phyloP scores from a whole-genome alignment of 768 basidiomycete genomes.

The Rhodotorula diobovata region DNA sequence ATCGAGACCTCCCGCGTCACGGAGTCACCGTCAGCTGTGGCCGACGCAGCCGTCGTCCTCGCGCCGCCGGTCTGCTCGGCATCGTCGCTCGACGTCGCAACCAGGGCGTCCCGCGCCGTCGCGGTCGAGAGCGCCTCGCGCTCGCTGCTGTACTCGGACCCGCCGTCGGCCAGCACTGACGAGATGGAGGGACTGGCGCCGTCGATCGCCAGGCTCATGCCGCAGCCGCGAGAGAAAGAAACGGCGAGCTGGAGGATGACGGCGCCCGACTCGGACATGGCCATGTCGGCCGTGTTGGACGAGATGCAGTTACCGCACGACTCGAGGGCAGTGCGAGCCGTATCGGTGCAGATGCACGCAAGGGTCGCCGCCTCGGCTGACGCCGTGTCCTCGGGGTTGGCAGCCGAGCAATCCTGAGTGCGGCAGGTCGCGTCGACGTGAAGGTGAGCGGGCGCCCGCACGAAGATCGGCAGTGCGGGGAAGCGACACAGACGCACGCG shows the following conservation, averaged over 20 bases:
- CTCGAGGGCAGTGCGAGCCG: neutral
- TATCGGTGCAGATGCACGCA: neutral
- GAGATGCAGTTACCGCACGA: neutral
- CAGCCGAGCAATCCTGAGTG: neutral
- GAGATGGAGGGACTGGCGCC: neutral
- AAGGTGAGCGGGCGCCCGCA: neutral
- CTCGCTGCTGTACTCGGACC: neutral
- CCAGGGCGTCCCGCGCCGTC: neutral
- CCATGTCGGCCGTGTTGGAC: neutral
- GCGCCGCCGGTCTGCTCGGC: neutral
- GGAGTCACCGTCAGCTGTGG: neutral
- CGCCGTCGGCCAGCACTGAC: conserved; percentile 3
- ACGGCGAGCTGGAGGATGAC: neutral
- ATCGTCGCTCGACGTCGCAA: neutral
- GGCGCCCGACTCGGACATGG: neutral
- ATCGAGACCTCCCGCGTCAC: too few species aligned
- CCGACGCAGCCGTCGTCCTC: neutral
- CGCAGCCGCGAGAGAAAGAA: neutral
- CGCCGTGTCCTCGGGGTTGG: neutral
- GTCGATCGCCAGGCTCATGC: neutral
- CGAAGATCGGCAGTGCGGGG: too few species aligned
- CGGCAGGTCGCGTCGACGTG: too few species aligned
- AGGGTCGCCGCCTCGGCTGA: neutral
- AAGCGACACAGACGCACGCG: neutral
- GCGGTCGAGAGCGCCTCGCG: neutral